Conservation (phyloP, 768 basidiomycete genomes). For the Rhizopogon rudus region DNA sequence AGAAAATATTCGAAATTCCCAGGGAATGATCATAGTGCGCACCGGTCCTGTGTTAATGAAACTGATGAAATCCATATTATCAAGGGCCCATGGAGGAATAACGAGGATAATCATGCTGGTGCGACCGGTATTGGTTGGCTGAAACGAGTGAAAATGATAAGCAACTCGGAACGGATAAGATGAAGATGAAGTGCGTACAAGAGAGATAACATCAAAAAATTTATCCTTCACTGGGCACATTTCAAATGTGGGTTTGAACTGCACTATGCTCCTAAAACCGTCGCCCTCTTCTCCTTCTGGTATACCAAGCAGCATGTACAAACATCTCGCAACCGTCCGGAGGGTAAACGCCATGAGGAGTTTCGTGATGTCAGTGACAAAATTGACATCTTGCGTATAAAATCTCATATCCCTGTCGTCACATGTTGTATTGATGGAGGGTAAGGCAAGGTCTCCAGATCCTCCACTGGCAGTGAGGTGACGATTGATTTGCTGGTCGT, state of each 20-base stretch:
- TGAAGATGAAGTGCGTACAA: not conserved
- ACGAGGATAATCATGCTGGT: conserved; percentile 1
- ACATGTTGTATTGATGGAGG: not conserved
- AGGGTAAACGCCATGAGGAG: conserved; percentile 4
- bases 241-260: not conserved
- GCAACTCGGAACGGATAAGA: not conserved
- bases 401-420: not conserved
- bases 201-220: not conserved
- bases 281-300: not conserved
- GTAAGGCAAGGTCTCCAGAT: not conserved
- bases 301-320: not conserved
- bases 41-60: not conserved
- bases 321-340: not conserved
- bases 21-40: not conserved
- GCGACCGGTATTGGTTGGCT: not conserved
- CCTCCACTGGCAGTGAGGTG: not conserved
- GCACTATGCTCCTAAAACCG: not conserved
- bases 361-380: conserved; percentile 4
- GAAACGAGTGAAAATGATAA: not conserved
- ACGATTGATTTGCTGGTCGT: not conserved
- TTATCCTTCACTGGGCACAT: not conserved
- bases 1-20: not conserved
- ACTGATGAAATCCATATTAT: not conserved
- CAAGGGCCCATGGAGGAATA: conserved; percentile 1
- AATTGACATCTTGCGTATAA: not conserved